These are phyloP conservation scores for Chaetomiaceae sp. DNA, from an alignment of 2,329 filamentous ascomycete genomes.

Conservation along the genomic window DNA sequence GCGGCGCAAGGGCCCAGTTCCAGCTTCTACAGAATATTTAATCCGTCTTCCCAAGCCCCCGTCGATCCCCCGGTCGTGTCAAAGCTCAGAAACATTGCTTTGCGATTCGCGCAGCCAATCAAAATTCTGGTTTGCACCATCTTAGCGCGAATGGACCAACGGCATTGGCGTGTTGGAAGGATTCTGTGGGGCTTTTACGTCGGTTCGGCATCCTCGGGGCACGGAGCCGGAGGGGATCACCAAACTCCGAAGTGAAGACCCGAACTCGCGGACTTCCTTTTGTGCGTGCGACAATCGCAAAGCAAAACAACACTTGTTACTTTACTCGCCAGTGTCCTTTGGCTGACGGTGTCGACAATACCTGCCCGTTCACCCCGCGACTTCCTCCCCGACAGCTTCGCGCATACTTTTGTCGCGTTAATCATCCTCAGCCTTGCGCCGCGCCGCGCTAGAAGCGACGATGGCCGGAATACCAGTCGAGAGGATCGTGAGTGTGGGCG, in stretches of 20 bases:
- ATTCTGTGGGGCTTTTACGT: neutral
- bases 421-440: neutral
- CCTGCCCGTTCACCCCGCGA: neutral
- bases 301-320: neutral
- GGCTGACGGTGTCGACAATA: neutral
- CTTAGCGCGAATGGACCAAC: neutral
- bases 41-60: too few species aligned
- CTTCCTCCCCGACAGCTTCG: neutral
- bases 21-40: too few species aligned
- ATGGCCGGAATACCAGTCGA: slow-evolving; percentile 13
- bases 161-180: neutral
- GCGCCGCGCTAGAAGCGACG: neutral
- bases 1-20: too few species aligned
- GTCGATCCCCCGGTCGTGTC: too few species aligned
- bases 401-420: neutral
- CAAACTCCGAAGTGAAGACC: neutral
- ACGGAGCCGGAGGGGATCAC: neutral
- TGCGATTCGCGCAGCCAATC: neutral
- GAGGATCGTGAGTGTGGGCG: slow-evolving; percentile 23
- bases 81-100: too few species aligned
- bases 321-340: neutral
- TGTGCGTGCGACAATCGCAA: neutral
- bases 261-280: neutral
- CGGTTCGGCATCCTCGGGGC: slow-evolving; percentile 7
- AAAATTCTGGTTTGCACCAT: neutral